These are phyloP conservation scores for Dalbergia oliveri DNA, from an alignment of 306 rosid species.

Conservation along the genomic window DNA sequence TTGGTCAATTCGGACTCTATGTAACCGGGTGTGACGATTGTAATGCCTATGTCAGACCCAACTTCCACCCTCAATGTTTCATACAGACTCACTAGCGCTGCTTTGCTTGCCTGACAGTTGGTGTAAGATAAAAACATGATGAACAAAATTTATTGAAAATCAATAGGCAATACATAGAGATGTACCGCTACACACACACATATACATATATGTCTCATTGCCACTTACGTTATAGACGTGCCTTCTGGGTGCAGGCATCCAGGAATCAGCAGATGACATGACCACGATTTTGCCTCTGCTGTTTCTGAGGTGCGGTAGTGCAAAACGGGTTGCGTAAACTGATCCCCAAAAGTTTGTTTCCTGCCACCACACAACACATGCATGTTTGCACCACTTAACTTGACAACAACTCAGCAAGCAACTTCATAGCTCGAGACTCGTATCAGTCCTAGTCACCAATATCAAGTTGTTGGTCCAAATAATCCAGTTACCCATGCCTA, in stretches of 20 bases:
- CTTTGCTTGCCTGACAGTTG: slow-evolving; percentile 67
- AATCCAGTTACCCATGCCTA: too few relatives aligned
- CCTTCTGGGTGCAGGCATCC: slow-evolving; percentile 73
- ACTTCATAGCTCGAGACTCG: too few relatives aligned
- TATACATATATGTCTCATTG: too few relatives aligned
- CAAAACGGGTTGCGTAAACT: slow-evolving; percentile 60
- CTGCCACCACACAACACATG: slow-evolving; percentile 25
- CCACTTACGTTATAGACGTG: slow-evolving; percentile 58
- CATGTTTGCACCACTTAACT: too few relatives aligned
- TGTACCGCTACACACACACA: too few relatives aligned
- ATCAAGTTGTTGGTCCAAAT: too few relatives aligned
- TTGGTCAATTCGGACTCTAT: slow-evolving; percentile 69
- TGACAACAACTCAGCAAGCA: too few relatives aligned
- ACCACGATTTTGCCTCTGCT: slow-evolving; percentile 72
- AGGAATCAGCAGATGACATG: slow-evolving; percentile 65
- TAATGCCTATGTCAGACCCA: slow-evolving; percentile 57
- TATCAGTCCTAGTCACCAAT: too few relatives aligned
- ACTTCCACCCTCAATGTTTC: slow-evolving; percentile 74
- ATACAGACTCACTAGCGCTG: slow-evolving; percentile 59
- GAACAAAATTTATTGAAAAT: neutral
- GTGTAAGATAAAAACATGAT: neutral
- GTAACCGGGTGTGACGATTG: slow-evolving; percentile 72
- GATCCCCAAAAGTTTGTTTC: slow-evolving; percentile 91
- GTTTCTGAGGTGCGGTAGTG: slow-evolving; percentile 61
- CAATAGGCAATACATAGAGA: too few relatives aligned